Conservation (phyloP, 2,329 filamentous ascomycete genomes). For the Dothiorella sarmentorum region DNA sequence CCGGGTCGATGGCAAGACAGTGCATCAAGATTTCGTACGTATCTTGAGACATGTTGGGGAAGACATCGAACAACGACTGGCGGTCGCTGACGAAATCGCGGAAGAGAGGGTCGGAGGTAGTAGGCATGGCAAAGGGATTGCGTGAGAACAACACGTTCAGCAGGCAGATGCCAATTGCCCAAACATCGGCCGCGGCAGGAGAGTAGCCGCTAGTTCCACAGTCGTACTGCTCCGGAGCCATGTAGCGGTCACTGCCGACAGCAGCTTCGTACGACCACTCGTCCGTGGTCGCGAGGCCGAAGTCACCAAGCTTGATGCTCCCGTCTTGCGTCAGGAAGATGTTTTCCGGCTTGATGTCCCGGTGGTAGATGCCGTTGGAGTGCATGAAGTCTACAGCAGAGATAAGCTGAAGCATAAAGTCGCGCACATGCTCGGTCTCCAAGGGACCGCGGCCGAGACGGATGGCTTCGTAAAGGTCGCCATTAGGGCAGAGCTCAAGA, state of each 20-base stretch:
- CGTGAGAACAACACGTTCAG: slow-evolving; percentile 95
- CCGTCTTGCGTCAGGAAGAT: slow-evolving; percentile 88
- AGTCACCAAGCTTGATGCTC: slow-evolving; percentile 93
- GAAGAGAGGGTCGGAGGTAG: slow-evolving; percentile 87
- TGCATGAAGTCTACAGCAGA: slow-evolving; percentile 89
- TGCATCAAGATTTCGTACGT: slow-evolving; percentile 91
- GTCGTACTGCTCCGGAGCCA: slow-evolving; percentile 98
- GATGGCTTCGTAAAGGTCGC: slow-evolving; percentile 96
- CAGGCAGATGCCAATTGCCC: slow-evolving; percentile 95
- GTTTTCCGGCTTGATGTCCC: slow-evolving; percentile 99
- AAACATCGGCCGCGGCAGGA: slow-evolving; percentile 88
- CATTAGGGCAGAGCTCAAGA: slow-evolving; percentile 90
- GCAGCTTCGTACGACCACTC: slow-evolving; percentile 88
- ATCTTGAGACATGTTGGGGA: slow-evolving; percentile 97
- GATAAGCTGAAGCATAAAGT: slow-evolving; percentile 94
- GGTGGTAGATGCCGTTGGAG: slow-evolving; percentile 85
- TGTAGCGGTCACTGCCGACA: slow-evolving; percentile 97
- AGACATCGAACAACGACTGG: slow-evolving; percentile 95
- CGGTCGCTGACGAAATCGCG: slow-evolving; percentile 90
- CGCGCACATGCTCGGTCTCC: slow-evolving; percentile 93
- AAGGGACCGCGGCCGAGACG: slow-evolving; percentile 81
- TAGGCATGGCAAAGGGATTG: slow-evolving; percentile 91
- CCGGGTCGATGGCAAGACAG: slow-evolving; percentile 87
- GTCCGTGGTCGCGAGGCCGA: slow-evolving; percentile 86
- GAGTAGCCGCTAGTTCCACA: slow-evolving; percentile 84